These are phyloP conservation scores for Grosmannia clavigera DNA, from an alignment of 2,329 filamentous ascomycete genomes.

Conservation along the genomic window DNA sequence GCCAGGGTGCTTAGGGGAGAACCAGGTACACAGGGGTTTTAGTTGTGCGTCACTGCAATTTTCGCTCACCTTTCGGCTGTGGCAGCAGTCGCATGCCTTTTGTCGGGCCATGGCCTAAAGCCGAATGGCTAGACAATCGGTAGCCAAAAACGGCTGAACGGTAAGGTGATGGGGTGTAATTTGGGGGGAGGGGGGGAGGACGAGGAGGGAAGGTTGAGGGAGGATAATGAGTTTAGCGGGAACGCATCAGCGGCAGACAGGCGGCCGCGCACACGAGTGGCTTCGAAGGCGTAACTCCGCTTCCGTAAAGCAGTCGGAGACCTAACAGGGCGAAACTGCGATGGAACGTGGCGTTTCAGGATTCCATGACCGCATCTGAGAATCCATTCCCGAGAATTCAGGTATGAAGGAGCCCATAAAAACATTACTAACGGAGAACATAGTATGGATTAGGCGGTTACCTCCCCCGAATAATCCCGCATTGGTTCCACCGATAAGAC, in stretches of 20 bases:
- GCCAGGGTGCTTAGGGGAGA: background rate
- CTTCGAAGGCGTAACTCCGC: background rate
- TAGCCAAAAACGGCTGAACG: background rate
- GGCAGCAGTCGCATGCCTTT: constrained; percentile 10
- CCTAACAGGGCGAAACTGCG: too few species aligned
- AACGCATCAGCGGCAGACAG: background rate
- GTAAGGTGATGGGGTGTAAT: background rate
- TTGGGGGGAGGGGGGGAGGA: background rate
- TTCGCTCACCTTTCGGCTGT: constrained; percentile 9
- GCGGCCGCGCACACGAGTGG: background rate
- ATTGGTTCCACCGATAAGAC: too few species aligned
- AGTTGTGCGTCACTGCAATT: background rate
- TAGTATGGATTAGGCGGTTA: too few species aligned
- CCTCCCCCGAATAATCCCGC: too few species aligned
- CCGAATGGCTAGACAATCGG: background rate
- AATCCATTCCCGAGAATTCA: too few species aligned
- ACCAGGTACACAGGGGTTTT: background rate
- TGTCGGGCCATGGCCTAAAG: background rate
- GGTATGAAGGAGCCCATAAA: too few species aligned
- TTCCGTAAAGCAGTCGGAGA: too few species aligned
- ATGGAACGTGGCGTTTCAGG: too few species aligned
- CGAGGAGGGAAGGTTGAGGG: background rate
- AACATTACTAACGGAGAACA: too few species aligned
- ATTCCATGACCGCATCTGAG: too few species aligned
- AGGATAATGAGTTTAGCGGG: background rate